phyloP scores from a whole-genome alignment of 352 stramenopile species.

The Pythium apleroticum region DNA sequence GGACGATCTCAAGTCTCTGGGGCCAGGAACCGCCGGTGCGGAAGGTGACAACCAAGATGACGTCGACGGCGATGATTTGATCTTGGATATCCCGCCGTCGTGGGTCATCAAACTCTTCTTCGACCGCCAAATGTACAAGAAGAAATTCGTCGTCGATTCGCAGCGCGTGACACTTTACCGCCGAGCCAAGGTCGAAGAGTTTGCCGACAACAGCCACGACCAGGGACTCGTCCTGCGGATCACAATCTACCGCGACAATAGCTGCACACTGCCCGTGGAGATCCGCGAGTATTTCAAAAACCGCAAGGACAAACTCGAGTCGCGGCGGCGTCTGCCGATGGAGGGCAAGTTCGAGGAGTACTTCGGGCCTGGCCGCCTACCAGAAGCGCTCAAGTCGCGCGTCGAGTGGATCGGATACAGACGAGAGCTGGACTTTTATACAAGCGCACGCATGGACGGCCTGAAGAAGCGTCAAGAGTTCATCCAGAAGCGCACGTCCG shows the following conservation, averaged over 20 bases:
- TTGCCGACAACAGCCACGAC: constrained; percentile 86
- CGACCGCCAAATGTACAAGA: constrained; percentile 70
- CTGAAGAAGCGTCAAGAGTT: constrained; percentile 84
- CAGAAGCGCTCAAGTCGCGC: constrained; percentile 73
- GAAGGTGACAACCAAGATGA: constrained; percentile 63
- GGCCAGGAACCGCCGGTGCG: constrained; percentile 27
- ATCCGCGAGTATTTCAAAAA: constrained; percentile 93
- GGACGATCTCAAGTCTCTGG: constrained; percentile 61
- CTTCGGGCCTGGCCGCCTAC: constrained; percentile 68
- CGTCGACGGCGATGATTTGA: constrained; percentile 58
- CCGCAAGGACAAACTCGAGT: constrained; percentile 88
- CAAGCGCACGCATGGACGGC: constrained; percentile 85
- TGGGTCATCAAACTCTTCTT: constrained; percentile 84
- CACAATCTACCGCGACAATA: constrained; percentile 79
- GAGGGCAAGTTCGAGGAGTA: constrained; percentile 87
- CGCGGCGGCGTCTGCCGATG: constrained; percentile 73
- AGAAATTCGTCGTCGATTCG: constrained; percentile 83
- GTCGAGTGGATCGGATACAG: constrained; percentile 87
- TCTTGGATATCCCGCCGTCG: constrained; percentile 82
- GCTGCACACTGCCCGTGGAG: constrained; percentile 80
- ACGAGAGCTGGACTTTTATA: constrained; percentile 91
- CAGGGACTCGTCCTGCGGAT: constrained; percentile 87
- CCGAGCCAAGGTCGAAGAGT: constrained; percentile 92
- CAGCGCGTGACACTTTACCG: constrained; percentile 89
- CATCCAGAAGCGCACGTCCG: constrained; percentile 86